Conservation (phyloP, 2,329 filamentous ascomycete genomes). For the Aspergillus sp. region DNA sequence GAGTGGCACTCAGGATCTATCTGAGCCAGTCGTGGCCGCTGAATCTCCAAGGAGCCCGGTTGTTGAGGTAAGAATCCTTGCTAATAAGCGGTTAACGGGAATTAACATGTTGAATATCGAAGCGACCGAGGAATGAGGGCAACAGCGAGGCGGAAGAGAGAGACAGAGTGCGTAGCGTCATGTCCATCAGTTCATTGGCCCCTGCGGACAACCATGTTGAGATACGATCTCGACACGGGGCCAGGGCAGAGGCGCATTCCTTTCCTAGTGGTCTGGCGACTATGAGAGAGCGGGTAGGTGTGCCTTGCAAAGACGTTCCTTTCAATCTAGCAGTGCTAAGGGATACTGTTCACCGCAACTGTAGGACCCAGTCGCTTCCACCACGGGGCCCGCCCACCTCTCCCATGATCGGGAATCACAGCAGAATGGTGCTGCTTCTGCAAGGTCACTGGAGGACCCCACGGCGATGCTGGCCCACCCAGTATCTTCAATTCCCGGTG, state of each 20-base stretch:
- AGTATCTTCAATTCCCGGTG: background rate
- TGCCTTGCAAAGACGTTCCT: background rate
- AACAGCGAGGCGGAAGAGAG: background rate
- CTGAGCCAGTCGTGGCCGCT: background rate
- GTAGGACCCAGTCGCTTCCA: background rate
- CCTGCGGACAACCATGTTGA: background rate
- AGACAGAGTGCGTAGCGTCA: background rate
- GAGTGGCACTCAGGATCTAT: background rate
- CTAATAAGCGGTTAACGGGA: background rate
- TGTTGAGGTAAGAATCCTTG: background rate
- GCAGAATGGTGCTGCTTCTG: background rate
- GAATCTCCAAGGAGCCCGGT: background rate
- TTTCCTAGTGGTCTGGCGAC: background rate
- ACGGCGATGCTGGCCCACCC: background rate
- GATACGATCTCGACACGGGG: background rate
- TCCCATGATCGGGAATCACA: background rate
- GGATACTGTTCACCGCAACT: background rate
- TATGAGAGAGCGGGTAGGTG: background rate
- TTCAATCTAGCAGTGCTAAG: background rate
- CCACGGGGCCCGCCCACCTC: background rate
- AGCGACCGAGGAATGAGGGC: background rate
- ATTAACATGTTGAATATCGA: background rate
- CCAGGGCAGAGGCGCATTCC: background rate
- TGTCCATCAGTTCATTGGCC: background rate
- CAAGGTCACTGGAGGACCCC: background rate